A percentile compares a stretch with the other conserved stretches of the same genome.
Conservation (phyloP, 805 yeast genomes). For the Yamadazyma sp. region DNA sequence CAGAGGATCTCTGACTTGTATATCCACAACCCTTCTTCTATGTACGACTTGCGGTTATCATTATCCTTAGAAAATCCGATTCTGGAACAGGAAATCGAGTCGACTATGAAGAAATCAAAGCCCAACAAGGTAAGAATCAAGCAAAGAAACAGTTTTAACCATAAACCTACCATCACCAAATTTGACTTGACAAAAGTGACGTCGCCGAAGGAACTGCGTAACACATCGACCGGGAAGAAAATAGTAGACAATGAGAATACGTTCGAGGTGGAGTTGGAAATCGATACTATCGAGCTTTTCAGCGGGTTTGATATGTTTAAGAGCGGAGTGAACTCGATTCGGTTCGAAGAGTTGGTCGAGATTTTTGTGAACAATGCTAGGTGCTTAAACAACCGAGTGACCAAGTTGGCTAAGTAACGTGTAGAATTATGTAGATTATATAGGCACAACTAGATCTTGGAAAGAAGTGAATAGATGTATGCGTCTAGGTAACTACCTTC, state of each 20-base stretch:
- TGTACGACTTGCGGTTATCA: slow-evolving; percentile 75
- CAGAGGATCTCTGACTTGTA: slow-evolving; percentile 70
- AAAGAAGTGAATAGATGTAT: too few relatives aligned
- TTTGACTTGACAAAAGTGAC: slow-evolving; percentile 69
- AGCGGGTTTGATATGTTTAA: slow-evolving; percentile 42
- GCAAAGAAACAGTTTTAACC: slow-evolving; percentile 70
- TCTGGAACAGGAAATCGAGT: slow-evolving; percentile 55
- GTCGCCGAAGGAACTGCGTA: slow-evolving; percentile 35
- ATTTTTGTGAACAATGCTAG: slow-evolving; percentile 45
- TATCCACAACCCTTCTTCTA: slow-evolving; percentile 71
- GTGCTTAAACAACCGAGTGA: slow-evolving; percentile 43
- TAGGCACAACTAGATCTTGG: too few relatives aligned
- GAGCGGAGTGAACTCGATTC: slow-evolving; percentile 35
- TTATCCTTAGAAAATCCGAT: slow-evolving; percentile 77
- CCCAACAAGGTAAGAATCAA: slow-evolving; percentile 65
- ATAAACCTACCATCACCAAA: slow-evolving; percentile 68
- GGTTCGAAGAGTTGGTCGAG: slow-evolving; percentile 47
- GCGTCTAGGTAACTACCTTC: too few relatives aligned
- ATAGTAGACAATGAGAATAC: slow-evolving; percentile 35
- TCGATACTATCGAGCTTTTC: slow-evolving; percentile 39
- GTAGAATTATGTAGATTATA: too few relatives aligned
- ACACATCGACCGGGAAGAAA: slow-evolving; percentile 34
- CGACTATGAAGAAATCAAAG: slow-evolving; percentile 46
- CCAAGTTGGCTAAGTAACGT: slow-evolving; percentile 36
- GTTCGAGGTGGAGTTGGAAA: slow-evolving; percentile 42